Evolutionary conservation across 495 filamentous ascomycete species (phyloP), one percentile per base, ranked within the genome.

Genomic region (Schizothecium vesticola): DNA sequence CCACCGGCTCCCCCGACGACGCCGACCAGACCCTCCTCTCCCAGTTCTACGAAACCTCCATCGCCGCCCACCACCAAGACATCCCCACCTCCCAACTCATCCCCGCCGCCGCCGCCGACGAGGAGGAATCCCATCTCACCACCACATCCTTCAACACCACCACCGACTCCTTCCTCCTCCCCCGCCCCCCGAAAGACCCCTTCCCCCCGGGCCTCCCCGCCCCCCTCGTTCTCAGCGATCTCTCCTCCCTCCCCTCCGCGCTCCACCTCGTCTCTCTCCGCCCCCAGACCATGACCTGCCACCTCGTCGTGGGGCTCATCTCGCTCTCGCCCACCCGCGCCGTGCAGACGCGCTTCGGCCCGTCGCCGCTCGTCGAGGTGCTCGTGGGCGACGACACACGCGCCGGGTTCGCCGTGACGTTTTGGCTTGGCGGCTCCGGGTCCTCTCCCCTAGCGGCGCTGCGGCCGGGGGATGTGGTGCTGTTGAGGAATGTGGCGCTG

Each of bases 381-480:
- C 82, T 93, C 1, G 91, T 97, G 1, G 93, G 91, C 13, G 94
- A 98, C 73, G 92, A 97, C 65, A 95, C 92, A 2, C 86, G 84
- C 61, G 88, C 91, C 13, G 91, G 91, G 16, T 96, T 97, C 76
- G 86, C 83, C 13, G 80, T 97, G 67, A 94, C 90, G 28, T 90
- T 97, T 70, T 97, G 94, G 94, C 81, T 96, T 16, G 43, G 24
- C 9, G 43, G 24, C 9, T 25, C 72, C 22, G 55, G 11, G 78
- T 76, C 72, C 60, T 19, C 22, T 66, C 69, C 22, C 69, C 74
- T 22, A 70, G 75, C 8, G 70, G 76, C 2, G 78, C 77, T 95
- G 64, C 83, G 90, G 56, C 82, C 85, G 4, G 86, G 86, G 63
- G 92, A 97, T 75, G 86, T 96, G 24, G 81, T 97, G 12, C 82